These are phyloP conservation scores for Tricholoma matsutake DNA, from an alignment of 768 basidiomycete genomes.

Conservation along the genomic window DNA sequence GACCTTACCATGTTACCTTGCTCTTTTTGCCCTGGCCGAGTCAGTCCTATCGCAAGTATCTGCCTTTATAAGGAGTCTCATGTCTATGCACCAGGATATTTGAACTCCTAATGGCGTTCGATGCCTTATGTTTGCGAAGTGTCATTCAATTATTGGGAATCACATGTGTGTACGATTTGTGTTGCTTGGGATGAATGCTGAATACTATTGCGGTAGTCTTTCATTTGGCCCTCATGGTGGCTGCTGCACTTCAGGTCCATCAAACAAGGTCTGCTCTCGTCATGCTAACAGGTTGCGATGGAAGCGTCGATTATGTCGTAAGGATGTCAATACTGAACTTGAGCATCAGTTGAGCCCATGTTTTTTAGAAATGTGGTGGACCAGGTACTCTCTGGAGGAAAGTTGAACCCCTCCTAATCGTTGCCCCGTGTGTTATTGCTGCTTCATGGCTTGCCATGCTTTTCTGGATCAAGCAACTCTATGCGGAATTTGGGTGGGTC, in stretches of 20 bases:
- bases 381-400: slow-evolving; percentile 53
- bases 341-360: background rate
- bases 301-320: slow-evolving; percentile 35
- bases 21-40: slow-evolving; percentile 82
- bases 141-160: slow-evolving; percentile 77
- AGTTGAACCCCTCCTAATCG: slow-evolving; percentile 67
- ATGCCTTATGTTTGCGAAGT: slow-evolving; percentile 79
- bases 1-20: slow-evolving; percentile 84
- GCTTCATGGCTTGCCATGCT: slow-evolving; percentile 63
- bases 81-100: slow-evolving; percentile 52
- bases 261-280: slow-evolving; percentile 69
- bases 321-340: slow-evolving; percentile 16
- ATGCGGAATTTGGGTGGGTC: slow-evolving; percentile 75
- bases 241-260: slow-evolving; percentile 72
- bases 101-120: slow-evolving; percentile 75
- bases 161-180: slow-evolving; percentile 42
- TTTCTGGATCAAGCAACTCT: slow-evolving; percentile 69
- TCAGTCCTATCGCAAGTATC: slow-evolving; percentile 29
- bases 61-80: background rate
- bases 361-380: slow-evolving; percentile 45
- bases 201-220: slow-evolving; percentile 48
- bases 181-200: background rate
- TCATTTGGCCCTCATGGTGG: slow-evolving; percentile 70
- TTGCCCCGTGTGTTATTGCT: slow-evolving; percentile 66
- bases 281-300: slow-evolving; percentile 30